Evolutionary conservation across 2,329 filamentous ascomycete species (phyloP).

Genomic region (Tolypocladium cylindrosporum): DNA sequence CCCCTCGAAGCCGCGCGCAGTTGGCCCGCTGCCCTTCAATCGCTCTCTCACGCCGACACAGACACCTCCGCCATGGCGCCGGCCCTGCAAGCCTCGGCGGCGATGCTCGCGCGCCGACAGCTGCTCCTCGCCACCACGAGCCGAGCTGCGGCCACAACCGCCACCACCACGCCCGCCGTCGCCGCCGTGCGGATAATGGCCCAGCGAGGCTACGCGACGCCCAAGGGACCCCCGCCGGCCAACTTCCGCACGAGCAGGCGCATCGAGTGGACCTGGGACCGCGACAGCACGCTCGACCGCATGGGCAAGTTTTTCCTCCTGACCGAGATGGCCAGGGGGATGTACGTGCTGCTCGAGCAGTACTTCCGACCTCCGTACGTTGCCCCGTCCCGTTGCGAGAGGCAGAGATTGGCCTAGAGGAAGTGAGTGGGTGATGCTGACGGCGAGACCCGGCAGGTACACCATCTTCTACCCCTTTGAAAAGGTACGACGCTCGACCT

Average conservation of each 20-base stretch:
- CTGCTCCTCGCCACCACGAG: constrained; percentile 13
- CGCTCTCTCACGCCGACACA: constrained; percentile 7
- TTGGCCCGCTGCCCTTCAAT: constrained; percentile 10
- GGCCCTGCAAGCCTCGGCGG: constrained; percentile 19
- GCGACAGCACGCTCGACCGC: constrained; percentile 70
- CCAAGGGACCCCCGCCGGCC: constrained; percentile 66
- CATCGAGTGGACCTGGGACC: constrained; percentile 70
- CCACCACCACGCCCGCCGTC: constrained; percentile 10
- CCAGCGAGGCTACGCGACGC: constrained; percentile 49
- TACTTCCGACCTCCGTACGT: constrained; percentile 97
- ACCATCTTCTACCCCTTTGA: constrained; percentile 99
- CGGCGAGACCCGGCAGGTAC: constrained; percentile 49
- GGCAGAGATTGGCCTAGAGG: neutral
- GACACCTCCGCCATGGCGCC: constrained; percentile 18
- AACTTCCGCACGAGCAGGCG: constrained; percentile 70
- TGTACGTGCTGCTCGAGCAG: constrained; percentile 97
- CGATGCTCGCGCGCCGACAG: constrained; percentile 26
- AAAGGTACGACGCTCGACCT: constrained; percentile 45
- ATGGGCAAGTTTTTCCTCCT: constrained; percentile 91
- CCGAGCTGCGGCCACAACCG: neutral
- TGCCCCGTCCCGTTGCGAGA: neutral
- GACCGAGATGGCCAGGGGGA: constrained; percentile 91
- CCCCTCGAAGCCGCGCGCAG: constrained; percentile 2
- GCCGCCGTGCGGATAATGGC: constrained; percentile 9
- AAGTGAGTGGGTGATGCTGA: neutral